These are phyloP conservation scores for Nevesoporus exiguus DNA, from an alignment of 768 basidiomycete species.

Conservation along the genomic window DNA sequence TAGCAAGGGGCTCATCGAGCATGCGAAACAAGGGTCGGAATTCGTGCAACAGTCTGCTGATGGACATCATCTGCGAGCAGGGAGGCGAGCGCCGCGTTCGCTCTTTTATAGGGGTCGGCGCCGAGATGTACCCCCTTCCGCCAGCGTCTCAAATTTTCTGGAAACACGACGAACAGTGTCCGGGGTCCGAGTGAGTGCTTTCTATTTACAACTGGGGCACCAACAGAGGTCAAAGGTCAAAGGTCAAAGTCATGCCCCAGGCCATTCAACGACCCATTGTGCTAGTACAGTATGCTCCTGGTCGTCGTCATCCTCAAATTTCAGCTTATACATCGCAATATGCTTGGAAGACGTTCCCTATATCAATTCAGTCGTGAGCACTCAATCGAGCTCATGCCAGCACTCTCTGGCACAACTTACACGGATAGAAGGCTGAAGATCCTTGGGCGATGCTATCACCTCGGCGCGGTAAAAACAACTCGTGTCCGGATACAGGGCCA, in stretches of 20 bases:
- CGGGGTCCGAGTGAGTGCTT: too few relatives aligned
- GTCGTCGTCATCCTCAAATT: conserved; percentile 87
- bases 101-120: conserved; percentile 16
- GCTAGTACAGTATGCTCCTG: conserved; percentile 76
- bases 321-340: conserved; percentile 66
- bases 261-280: conserved; percentile 82
- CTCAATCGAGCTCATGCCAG: background rate
- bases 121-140: too few relatives aligned
- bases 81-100: background rate
- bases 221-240: background rate
- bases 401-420: conserved; percentile 32
- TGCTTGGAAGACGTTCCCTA: conserved; percentile 42
- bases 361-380: conserved; percentile 10
- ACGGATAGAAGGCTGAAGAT: conserved; percentile 35
- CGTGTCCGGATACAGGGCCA: conserved; percentile 89
- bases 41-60: conserved; percentile 65
- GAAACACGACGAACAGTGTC: conserved; percentile 12
- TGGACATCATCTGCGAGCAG: conserved; percentile 47
- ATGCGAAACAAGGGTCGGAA: conserved; percentile 73
- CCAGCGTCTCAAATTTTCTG: conserved; percentile 10
- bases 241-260: conserved; percentile 36
- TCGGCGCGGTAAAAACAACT: conserved; percentile 89
- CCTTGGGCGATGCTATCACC: conserved; percentile 65
- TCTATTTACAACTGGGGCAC: too few relatives aligned
- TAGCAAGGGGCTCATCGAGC: conserved; percentile 66